Evolutionary conservation across 2,329 filamentous ascomycete species (phyloP), one percentile per base, ranked within the genome.

Genomic region (Fusarium agapanthi): DNA sequence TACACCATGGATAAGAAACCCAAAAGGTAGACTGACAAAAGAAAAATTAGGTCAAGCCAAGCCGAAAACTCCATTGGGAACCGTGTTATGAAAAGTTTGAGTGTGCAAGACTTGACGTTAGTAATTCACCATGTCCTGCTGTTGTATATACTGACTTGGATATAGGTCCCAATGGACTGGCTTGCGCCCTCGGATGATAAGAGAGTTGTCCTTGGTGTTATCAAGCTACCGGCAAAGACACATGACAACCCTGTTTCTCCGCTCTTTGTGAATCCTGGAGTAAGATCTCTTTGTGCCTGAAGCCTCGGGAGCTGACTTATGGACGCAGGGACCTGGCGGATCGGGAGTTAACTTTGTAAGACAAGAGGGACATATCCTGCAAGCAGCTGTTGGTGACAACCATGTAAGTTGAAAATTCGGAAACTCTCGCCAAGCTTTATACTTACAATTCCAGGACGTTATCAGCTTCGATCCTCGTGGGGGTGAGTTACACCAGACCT

Each of bases 391-490:
- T 1, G 86, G 86, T 15, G 78, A 79, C 14, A 86, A 87, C 67
- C 81, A 86, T 75, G 84, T 84, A 57, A 76, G 81, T 77, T 34
- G n/a, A 26, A 47, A 11, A 26, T 7, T n/a, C 7, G 48, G 13
- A 20, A n/a, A 10, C 6, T 26, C 11, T 2, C 22, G 9, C 3
- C 20, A 28, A 5, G 26, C 50, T 54, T 14, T 20, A 18, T 30
- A 20, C 32, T 50, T 26, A 64, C 11, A 38, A 43, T 51, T 16
- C 8, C 15, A 83, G 79, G 86, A 88, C 53, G 80, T 88, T 5
- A 82, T 88, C 62, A 83, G 83, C 45, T 88, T 86, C 58, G 86
- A 88, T 56, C 86, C 86, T 4, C 82, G 87, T 28, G 87, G 87
- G 26, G 78, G 83, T 80, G 64, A 72, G 79, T 73, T n/a, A 5